Evolutionary conservation across 2,329 filamentous ascomycete genomes (phyloP).

Genomic region (Penicillium sp.): DNA sequence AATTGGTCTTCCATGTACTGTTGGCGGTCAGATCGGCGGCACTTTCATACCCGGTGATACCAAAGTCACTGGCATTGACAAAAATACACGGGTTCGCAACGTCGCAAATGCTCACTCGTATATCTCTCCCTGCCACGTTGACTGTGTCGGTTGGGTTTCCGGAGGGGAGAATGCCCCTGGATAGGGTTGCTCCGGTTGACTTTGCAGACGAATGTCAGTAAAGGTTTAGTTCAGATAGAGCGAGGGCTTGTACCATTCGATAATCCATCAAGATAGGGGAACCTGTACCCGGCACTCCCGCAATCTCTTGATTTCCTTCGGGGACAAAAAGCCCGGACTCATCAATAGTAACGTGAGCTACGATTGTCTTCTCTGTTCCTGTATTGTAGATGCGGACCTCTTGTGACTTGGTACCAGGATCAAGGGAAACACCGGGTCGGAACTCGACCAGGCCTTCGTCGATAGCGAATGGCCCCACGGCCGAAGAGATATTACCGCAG

Average conservation of each 20-base stretch:
- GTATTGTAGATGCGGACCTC: constrained; percentile 18
- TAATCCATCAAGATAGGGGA: constrained; percentile 19
- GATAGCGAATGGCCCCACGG: constrained; percentile 17
- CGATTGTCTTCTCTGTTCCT: constrained; percentile 13
- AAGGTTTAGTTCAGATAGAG: background rate
- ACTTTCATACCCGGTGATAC: constrained; percentile 13
- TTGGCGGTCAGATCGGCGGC: constrained; percentile 11
- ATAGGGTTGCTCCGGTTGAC: constrained; percentile 12
- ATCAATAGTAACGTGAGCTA: constrained; percentile 18
- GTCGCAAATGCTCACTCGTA: constrained; percentile 17
- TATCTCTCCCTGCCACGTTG: constrained; percentile 12
- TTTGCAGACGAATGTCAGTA: background rate
- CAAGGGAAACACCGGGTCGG: constrained; percentile 10
- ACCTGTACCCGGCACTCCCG: constrained; percentile 14
- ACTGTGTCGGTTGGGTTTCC: constrained; percentile 8
- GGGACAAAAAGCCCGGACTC: constrained; percentile 6
- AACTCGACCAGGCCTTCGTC: constrained; percentile 15
- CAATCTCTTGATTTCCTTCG: constrained; percentile 13
- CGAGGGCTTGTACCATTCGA: background rate
- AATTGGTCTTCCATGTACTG: constrained; percentile 3
- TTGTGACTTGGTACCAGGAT: constrained; percentile 11
- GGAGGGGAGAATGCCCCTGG: constrained; percentile 14
- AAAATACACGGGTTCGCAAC: constrained; percentile 16
- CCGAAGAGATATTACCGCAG: constrained; percentile 18
- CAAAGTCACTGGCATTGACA: constrained; percentile 16